Conservation (phyloP, 768 basidiomycete genomes). For the Favolaschia claudopus region DNA sequence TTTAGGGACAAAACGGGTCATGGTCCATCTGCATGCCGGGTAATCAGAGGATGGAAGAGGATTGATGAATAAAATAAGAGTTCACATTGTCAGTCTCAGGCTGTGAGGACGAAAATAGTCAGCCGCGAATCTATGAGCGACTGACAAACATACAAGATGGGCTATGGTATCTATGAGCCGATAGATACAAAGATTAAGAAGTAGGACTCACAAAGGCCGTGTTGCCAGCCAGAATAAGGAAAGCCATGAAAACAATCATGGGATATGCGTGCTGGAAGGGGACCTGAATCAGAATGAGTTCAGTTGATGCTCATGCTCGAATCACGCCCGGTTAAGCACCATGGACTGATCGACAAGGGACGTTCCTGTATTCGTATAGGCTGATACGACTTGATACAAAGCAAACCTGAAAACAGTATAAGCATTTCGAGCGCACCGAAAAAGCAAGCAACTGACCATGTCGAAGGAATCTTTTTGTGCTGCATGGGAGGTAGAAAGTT, state of each 20-base stretch:
- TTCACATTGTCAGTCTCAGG: conserved; percentile 84
- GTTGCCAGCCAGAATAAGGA: conserved; percentile 90
- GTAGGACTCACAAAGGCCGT: conserved; percentile 84
- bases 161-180: conserved; percentile 50
- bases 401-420: conserved; percentile 67
- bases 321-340: too few species aligned
- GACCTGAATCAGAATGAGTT: too few species aligned
- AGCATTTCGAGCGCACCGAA: background rate
- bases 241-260: conserved; percentile 74
- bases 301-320: too few species aligned
- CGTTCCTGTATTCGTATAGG: conserved; percentile 89
- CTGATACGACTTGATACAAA: conserved; percentile 82
- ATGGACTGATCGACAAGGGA: conserved; percentile 90
- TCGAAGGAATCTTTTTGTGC: conserved; percentile 59
- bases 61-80: conserved; percentile 3
- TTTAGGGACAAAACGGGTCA: conserved; percentile 66
- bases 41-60: conserved; percentile 2
- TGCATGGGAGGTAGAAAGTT: conserved; percentile 69
- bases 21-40: conserved; percentile 65
- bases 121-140: background rate
- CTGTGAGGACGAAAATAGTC: conserved; percentile 42
- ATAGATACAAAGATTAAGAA: background rate
- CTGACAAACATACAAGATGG: conserved; percentile 74
- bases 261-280: conserved; percentile 89
- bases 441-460: conserved; percentile 61